phyloP scores from a whole-genome alignment of 116 monocot species.

The Papilionanthe hybrid region DNA sequence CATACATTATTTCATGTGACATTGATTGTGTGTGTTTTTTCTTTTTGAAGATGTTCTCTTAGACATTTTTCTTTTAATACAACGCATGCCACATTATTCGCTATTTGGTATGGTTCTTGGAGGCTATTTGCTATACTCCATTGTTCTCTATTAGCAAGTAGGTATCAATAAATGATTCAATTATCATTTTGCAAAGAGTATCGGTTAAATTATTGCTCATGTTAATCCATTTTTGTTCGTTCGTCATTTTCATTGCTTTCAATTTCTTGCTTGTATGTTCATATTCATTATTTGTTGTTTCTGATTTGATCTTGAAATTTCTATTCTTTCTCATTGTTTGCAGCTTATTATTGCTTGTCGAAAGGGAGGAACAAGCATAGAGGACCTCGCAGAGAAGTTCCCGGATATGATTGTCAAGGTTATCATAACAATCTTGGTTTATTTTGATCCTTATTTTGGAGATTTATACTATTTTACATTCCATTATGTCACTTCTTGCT shows the following conservation, averaged over 20 bases:
- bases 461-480: not conserved
- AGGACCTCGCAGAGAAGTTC: conserved; percentile 94
- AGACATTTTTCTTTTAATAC: no score
- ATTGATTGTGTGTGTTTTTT: no score
- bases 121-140: no score
- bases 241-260: not conserved
- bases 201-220: not conserved
- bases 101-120: no score
- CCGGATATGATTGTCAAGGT: conserved; percentile 99
- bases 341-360: conserved; percentile 90
- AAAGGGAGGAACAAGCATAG: conserved; percentile 95
- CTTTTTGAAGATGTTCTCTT: no score
- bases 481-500: conserved; percentile 1
- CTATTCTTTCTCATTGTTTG: conserved; percentile 8
- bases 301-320: not conserved
- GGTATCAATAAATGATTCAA: not conserved
- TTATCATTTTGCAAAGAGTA: not conserved
- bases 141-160: no score
- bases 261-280: not conserved
- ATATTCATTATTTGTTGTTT: not conserved
- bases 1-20: no score
- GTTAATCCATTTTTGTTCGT: not conserved
- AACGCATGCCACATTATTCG: no score
- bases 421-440: conserved; percentile 4
- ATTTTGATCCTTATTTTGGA: not conserved